Evolutionary conservation across 495 filamentous ascomycete species (phyloP).

Genomic region (Annulohypoxylon maeteangense): DNA sequence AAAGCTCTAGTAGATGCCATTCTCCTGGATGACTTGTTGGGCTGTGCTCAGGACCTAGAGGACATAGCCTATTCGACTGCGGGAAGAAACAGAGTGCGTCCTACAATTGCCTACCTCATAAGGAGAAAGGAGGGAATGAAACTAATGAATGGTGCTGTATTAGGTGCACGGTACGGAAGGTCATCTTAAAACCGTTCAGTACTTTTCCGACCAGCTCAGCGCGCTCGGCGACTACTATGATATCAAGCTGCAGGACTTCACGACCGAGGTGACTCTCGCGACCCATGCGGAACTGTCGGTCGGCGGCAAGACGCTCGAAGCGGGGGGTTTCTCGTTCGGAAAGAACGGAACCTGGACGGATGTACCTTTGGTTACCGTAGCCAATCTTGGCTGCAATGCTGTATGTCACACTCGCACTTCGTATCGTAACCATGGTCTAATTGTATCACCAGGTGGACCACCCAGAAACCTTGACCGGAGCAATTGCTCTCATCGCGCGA

Average conservation of each 20-base stretch:
- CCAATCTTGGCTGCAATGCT: conserved; percentile 65
- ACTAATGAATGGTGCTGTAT: not conserved
- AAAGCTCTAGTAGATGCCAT: conserved; percentile 39
- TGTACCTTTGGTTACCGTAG: conserved; percentile 58
- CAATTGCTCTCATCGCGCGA: conserved; percentile 70
- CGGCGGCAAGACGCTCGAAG: conserved; percentile 42
- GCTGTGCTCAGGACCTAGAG: conserved; percentile 58
- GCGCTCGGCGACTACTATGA: conserved; percentile 65
- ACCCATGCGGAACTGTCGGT: conserved; percentile 51
- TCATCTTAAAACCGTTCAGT: conserved; percentile 73
- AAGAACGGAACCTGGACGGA: conserved; percentile 56
- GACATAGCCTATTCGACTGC: conserved; percentile 51
- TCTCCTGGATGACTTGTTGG: conserved; percentile 50
- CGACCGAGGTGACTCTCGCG: conserved; percentile 48
- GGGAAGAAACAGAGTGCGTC: conserved; percentile 42
- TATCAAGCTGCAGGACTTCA: conserved; percentile 68
- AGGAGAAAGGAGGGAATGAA: not conserved
- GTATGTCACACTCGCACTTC: conserved; percentile 37
- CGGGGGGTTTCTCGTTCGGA: conserved; percentile 54
- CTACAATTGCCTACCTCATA: not conserved
- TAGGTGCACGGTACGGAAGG: conserved; percentile 69
- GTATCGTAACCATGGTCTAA: conserved; percentile 9
- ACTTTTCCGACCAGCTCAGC: conserved; percentile 63
- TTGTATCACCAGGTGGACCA: conserved; percentile 58
- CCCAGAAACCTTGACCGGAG: conserved; percentile 63